phyloP scores from a whole-genome alignment of 2,329 filamentous ascomycete genomes.

The Acephala macrosclerotiorum region DNA sequence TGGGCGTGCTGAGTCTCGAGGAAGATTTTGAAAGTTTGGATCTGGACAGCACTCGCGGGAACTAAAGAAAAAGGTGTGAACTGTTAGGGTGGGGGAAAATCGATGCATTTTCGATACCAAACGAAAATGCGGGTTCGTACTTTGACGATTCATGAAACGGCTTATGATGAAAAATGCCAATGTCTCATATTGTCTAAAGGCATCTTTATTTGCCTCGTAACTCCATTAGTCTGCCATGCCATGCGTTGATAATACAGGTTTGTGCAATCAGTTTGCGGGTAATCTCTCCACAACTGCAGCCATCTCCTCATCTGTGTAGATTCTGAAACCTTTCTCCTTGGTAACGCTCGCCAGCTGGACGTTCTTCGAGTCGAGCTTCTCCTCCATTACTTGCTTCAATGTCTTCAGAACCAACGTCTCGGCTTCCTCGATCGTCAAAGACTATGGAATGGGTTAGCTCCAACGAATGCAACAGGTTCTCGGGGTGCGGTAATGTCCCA shows the following conservation, averaged over 20 bases:
- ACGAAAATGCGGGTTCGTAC: neutral
- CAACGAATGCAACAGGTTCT: no score
- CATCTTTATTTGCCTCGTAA: constrained; percentile 28
- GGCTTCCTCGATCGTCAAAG: constrained; percentile 88
- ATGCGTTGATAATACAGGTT: constrained; percentile 8
- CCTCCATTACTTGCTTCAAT: constrained; percentile 99
- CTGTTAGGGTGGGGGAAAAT: neutral
- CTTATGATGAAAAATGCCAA: neutral
- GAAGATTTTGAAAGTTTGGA: constrained; percentile 73
- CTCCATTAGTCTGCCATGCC: constrained; percentile 24
- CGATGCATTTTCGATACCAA: neutral
- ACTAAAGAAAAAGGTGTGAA: neutral
- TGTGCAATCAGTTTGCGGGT: constrained; percentile 62
- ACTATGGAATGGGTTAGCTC: constrained; percentile 56
- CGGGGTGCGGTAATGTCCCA: no score
- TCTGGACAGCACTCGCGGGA: constrained; percentile 42
- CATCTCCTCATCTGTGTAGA: constrained; percentile 99
- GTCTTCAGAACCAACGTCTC: constrained; percentile 97
- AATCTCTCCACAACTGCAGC: constrained; percentile 87
- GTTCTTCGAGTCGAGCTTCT: constrained; percentile 99
- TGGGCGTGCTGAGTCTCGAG: constrained; percentile 81
- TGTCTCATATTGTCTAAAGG: constrained; percentile 18
- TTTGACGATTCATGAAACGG: neutral
- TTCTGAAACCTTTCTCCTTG: constrained; percentile 96
- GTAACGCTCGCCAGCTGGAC: constrained; percentile 98